Conservation (phyloP, 176 grass and related monocot genomes). For the Oryza glumipatula region DNA sequence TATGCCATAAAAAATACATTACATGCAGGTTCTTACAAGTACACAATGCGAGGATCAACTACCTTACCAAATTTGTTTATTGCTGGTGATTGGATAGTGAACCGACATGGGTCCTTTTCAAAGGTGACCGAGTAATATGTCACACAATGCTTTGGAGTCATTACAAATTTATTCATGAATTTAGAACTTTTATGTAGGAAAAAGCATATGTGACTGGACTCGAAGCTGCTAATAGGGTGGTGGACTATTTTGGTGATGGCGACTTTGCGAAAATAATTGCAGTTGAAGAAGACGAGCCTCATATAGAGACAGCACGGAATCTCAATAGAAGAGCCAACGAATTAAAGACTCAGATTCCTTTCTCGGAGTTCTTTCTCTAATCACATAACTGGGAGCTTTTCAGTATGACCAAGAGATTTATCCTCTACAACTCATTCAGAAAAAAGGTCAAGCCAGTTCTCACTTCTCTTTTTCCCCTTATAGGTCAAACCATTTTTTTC, state of each 20-base stretch:
- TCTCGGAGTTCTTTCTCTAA: constrained; percentile 72
- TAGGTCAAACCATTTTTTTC: not conserved
- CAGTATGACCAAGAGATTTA: not conserved
- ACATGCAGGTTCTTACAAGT: constrained; percentile 75
- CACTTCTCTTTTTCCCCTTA: not conserved
- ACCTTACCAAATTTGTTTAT: constrained; percentile 85
- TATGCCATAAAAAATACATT: constrained; percentile 12
- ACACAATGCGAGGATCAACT: constrained; percentile 69
- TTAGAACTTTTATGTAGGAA: constrained; percentile 61
- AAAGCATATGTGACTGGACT: constrained; percentile 91
- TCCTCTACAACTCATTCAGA: constrained; percentile 14
- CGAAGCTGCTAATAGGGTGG: constrained; percentile 81
- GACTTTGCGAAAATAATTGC: constrained; percentile 89
- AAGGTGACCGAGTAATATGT: constrained; percentile 52
- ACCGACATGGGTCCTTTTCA: constrained; percentile 84
- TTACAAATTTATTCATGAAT: constrained; percentile 23
- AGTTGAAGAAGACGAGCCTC: constrained; percentile 80
- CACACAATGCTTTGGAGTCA: constrained; percentile 20
- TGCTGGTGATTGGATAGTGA: constrained; percentile 91
- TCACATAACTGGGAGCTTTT: constrained; percentile 18
- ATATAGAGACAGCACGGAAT: constrained; percentile 58
- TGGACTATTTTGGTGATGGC: constrained; percentile 74
- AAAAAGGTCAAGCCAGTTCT: constrained; percentile 38
- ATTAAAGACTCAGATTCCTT: constrained; percentile 57
- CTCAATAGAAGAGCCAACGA: constrained; percentile 77